Conservation (phyloP, 1,284 basidiomycete genomes). For the Ustilago nuda region DNA sequence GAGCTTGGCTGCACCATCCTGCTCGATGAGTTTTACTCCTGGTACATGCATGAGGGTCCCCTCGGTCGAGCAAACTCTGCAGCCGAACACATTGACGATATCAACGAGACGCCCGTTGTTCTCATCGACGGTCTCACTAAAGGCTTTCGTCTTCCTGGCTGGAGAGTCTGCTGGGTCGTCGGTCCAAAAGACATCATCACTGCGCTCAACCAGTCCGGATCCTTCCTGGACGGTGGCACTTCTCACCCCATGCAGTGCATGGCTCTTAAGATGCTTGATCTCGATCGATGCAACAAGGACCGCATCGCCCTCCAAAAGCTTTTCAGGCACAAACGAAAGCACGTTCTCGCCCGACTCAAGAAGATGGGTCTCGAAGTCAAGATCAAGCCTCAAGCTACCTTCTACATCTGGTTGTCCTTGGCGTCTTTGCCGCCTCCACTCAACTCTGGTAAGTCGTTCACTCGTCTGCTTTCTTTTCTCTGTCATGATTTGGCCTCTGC, state of each 20-base stretch:
- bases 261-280: constrained; percentile 59
- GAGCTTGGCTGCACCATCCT: constrained; percentile 81
- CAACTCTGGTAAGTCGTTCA: constrained; percentile 76
- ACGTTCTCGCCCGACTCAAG: constrained; percentile 84
- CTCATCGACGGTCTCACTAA: constrained; percentile 94
- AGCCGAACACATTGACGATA: constrained; percentile 83
- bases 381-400: constrained; percentile 72
- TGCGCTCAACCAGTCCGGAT: constrained; percentile 56
- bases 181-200: constrained; percentile 70
- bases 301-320: constrained; percentile 75
- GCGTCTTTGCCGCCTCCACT: constrained; percentile 80
- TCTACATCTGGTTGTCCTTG: constrained; percentile 87
- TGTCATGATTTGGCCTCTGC: background rate
- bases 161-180: constrained; percentile 86
- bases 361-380: constrained; percentile 72
- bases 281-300: constrained; percentile 77
- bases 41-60: constrained; percentile 81
- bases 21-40: constrained; percentile 91
- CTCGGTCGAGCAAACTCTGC: constrained; percentile 86
- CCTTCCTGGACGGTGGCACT: constrained; percentile 59
- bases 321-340: constrained; percentile 90
- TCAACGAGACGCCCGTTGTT: constrained; percentile 82
- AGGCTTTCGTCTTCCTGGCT: constrained; percentile 72
- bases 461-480: background rate
- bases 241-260: constrained; percentile 60